Percentiles rank a stretch among this genome's conserved stretches.
These are phyloP conservation scores for Phytomonas sp. DNA, from an alignment of 208 protist species.

Conservation along the genomic window DNA sequence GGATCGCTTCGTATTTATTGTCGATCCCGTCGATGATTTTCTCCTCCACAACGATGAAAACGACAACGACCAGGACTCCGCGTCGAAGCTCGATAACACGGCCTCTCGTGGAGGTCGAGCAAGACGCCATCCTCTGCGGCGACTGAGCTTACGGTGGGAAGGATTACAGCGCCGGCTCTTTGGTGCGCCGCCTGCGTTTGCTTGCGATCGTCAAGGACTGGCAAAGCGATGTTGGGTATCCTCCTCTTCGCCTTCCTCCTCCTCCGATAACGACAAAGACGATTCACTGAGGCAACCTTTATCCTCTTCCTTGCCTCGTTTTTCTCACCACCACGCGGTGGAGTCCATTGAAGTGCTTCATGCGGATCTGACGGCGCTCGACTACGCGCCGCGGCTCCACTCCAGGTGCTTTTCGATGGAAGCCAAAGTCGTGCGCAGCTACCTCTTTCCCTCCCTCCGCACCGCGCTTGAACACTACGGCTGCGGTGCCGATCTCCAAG, in stretches of 20 bases:
- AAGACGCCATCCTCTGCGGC: background rate
- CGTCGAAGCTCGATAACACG: background rate
- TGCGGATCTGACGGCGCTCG: constrained; percentile 55
- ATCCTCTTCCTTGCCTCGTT: too few species aligned
- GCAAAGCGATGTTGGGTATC: too few species aligned
- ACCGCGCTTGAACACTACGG: constrained; percentile 45
- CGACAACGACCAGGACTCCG: background rate
- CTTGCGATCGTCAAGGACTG: too few species aligned
- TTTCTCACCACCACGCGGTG: constrained; percentile 15
- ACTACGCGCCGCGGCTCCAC: constrained; percentile 51
- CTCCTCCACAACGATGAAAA: background rate
- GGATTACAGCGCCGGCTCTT: too few species aligned
- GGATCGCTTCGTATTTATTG: constrained; percentile 58
- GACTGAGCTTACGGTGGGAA: background rate
- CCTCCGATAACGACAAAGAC: too few species aligned
- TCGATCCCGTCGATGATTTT: constrained; percentile 36
- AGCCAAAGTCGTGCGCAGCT: constrained; percentile 34
- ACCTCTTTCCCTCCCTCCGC: constrained; percentile 42
- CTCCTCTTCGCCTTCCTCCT: background rate
- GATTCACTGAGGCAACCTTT: too few species aligned
- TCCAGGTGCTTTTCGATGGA: constrained; percentile 66
- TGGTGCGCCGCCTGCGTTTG: too few species aligned
- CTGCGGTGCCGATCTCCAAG: constrained; percentile 13
- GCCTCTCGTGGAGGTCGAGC: background rate
- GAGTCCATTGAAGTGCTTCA: constrained; percentile 65